phyloP scores from a whole-genome alignment of 495 filamentous ascomycete genomes.

The Penicillium roqueforti region DNA sequence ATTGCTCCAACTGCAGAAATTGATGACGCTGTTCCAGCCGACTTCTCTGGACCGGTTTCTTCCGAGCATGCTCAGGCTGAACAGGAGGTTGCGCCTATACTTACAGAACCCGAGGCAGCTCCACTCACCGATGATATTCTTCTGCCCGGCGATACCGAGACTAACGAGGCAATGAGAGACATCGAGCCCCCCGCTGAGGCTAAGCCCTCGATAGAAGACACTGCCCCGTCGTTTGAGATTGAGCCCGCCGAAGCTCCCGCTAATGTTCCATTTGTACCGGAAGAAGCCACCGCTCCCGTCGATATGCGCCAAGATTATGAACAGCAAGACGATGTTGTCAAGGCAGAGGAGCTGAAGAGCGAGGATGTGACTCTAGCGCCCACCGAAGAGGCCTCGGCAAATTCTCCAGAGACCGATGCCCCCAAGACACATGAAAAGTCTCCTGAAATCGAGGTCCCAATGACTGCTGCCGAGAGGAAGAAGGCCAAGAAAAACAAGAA shows the following conservation, averaged over 20 bases:
- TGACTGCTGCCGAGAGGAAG: slow-evolving; percentile 10
- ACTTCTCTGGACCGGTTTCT: neutral
- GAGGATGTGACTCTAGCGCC: neutral
- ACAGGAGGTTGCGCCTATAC: neutral
- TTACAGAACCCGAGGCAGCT: neutral
- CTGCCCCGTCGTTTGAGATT: neutral
- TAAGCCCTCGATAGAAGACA: neutral
- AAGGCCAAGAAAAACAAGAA: slow-evolving; percentile 15
- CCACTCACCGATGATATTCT: neutral
- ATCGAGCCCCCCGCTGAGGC: neutral
- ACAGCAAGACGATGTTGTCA: neutral
- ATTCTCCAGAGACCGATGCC: neutral
- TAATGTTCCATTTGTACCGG: neutral
- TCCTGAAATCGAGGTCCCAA: slow-evolving; percentile 1
- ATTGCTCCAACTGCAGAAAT: neutral
- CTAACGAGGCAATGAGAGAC: neutral
- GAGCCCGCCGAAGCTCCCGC: neutral
- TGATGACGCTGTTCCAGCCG: neutral
- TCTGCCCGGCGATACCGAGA: neutral
- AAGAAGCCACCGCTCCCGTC: neutral
- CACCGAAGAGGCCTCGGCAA: neutral
- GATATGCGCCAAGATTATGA: neutral
- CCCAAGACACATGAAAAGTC: slow-evolving; percentile 2
- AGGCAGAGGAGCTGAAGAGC: neutral
- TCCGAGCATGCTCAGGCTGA: neutral